Conservation (phyloP, 2,329 filamentous ascomycete genomes). For the Madurella fahalii region DNA sequence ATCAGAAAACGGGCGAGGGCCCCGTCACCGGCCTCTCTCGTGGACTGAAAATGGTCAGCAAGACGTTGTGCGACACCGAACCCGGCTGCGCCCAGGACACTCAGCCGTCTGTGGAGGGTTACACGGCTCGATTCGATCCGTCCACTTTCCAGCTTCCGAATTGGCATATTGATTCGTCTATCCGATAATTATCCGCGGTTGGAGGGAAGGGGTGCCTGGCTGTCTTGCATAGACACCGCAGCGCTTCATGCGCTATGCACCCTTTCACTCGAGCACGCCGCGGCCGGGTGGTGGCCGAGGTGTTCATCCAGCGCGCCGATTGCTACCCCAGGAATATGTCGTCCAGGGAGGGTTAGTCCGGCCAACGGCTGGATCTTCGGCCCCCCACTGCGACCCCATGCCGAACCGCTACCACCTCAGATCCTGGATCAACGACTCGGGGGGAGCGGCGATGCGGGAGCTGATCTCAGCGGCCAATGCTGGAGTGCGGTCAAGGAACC, state of each 20-base stretch:
- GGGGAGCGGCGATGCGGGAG: background rate
- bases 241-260: background rate
- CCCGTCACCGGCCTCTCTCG: background rate
- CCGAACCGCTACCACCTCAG: constrained; percentile 18
- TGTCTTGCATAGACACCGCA: constrained; percentile 12
- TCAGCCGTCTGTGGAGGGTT: constrained; percentile 11
- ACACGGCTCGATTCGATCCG: constrained; percentile 27
- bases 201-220: constrained; percentile 8
- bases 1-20: background rate
- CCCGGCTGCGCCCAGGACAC: constrained; percentile 2
- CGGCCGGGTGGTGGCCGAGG: background rate
- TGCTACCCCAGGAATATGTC: constrained; percentile 9
- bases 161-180: constrained; percentile 20
- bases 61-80: constrained; percentile 11
- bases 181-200: constrained; percentile 22
- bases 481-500: background rate
- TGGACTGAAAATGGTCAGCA: constrained; percentile 6
- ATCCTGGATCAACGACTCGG: constrained; percentile 17
- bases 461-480: constrained; percentile 7
- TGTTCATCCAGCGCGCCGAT: constrained; percentile 5
- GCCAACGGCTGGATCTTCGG: constrained; percentile 6
- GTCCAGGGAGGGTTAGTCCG: background rate
- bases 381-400: constrained; percentile 13
- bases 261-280: background rate
- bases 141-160: constrained; percentile 20